Percentiles rank a stretch among this genome's conserved stretches.
Evolutionary conservation across 2,329 filamentous ascomycete genomes (phyloP).

Genomic region (Rosellinia necatrix): DNA sequence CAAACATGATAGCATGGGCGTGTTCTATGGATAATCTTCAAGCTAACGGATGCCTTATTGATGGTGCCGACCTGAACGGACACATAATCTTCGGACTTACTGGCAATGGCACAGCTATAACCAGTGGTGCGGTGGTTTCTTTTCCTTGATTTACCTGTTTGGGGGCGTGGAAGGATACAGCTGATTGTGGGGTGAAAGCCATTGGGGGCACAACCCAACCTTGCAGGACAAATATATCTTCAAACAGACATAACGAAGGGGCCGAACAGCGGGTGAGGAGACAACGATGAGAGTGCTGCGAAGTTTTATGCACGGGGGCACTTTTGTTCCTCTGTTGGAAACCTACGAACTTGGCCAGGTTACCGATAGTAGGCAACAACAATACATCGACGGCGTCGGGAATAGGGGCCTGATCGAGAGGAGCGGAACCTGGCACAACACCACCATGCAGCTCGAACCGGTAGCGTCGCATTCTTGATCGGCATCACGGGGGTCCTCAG

Average conservation of each 20-base stretch:
- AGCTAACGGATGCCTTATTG: too few species aligned
- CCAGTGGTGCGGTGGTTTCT: too few species aligned
- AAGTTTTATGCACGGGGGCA: constrained; percentile 4
- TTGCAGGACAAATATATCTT: constrained; percentile 13
- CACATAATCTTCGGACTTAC: too few species aligned
- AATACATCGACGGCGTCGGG: constrained; percentile 9
- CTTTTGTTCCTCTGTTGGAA: too few species aligned
- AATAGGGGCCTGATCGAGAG: constrained; percentile 14
- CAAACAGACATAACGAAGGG: constrained; percentile 7
- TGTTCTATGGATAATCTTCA: too few species aligned
- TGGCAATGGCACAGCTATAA: too few species aligned
- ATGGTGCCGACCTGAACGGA: too few species aligned
- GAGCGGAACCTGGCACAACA: constrained; percentile 14
- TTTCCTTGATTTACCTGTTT: not conserved
- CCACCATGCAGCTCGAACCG: constrained; percentile 12
- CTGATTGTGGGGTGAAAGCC: not conserved
- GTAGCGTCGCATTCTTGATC: constrained; percentile 18
- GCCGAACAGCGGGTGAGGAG: not conserved
- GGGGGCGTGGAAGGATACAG: constrained; percentile 8
- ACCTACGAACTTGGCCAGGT: too few species aligned
- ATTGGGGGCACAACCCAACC: constrained; percentile 12
- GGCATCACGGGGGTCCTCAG: constrained; percentile 9
- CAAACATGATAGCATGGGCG: too few species aligned
- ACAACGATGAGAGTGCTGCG: not conserved
- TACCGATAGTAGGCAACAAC: too few species aligned